phyloP scores from a whole-genome alignment of 305 asterid genomes.

The Fraxinus angustifolia region DNA sequence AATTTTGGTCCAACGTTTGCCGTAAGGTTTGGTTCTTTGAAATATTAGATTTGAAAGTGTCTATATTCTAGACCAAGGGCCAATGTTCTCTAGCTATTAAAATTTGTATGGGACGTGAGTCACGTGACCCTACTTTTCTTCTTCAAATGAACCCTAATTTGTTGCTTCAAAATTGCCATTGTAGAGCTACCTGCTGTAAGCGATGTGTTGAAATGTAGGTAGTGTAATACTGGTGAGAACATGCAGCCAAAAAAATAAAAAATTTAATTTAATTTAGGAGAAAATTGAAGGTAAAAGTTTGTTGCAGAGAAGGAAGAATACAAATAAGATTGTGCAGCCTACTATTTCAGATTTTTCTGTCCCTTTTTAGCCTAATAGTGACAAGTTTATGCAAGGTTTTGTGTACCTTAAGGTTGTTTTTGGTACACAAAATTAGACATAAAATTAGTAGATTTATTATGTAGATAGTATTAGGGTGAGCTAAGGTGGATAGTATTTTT shows the following conservation, averaged over 20 bases:
- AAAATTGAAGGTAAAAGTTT: background rate
- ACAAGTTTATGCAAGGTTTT: background rate
- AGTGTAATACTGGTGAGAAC: background rate
- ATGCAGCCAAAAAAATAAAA: background rate
- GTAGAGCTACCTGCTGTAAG: background rate
- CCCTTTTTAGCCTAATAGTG: background rate
- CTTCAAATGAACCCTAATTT: background rate
- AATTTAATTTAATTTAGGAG: background rate
- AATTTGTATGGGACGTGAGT: background rate
- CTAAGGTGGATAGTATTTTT: background rate
- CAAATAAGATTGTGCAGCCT: background rate
- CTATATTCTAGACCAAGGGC: background rate
- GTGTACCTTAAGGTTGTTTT: background rate
- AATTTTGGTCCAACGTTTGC: background rate
- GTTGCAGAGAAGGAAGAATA: background rate
- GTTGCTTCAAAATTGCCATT: background rate
- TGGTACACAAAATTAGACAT: background rate
- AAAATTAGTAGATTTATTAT: background rate
- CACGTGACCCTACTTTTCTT: background rate
- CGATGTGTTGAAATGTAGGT: background rate
- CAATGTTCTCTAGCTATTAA: background rate
- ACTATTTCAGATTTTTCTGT: background rate
- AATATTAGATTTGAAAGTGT: background rate
- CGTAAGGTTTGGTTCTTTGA: background rate
- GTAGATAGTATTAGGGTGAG: background rate